A percentile compares a stretch with the other conserved stretches of the same genome.
These are phyloP conservation scores for Begonia masoniana DNA, from an alignment of 306 rosid species.

Conservation along the genomic window DNA sequence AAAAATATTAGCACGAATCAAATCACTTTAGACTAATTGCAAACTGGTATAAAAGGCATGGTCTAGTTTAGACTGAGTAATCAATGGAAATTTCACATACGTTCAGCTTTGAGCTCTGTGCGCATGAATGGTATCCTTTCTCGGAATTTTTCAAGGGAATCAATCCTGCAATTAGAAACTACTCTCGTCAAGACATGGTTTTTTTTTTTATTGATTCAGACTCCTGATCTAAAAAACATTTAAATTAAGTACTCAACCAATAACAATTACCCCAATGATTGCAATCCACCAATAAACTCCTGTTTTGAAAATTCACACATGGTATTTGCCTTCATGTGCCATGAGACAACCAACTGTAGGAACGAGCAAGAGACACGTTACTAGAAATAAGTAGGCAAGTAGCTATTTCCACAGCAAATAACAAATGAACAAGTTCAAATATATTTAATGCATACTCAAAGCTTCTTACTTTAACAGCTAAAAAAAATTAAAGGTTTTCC, in stretches of 20 bases:
- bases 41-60: too few relatives aligned
- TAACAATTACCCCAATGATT: conserved; percentile 64
- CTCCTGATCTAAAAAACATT: conserved; percentile 2
- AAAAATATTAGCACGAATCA: too few relatives aligned
- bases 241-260: not conserved
- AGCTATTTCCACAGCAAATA: not conserved
- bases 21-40: too few relatives aligned
- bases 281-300: conserved; percentile 83
- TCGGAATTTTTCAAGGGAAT: conserved; percentile 76
- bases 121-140: conserved; percentile 90
- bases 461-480: too few relatives aligned
- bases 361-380: conserved; percentile 12
- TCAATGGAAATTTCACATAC: conserved; percentile 30
- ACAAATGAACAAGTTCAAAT: not conserved
- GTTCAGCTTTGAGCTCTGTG: conserved; percentile 88
- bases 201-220: conserved; percentile 2
- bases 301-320: conserved; percentile 98
- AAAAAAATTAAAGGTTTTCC: too few relatives aligned
- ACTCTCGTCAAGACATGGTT: conserved; percentile 1
- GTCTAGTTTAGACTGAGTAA: not conserved
- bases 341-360: conserved; percentile 92
- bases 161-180: conserved; percentile 61
- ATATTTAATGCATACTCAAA: too few relatives aligned
- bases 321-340: conserved; percentile 99
- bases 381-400: conserved; percentile 5